Conservation (phyloP, 768 basidiomycete genomes). For the Agrocybe pediades region DNA sequence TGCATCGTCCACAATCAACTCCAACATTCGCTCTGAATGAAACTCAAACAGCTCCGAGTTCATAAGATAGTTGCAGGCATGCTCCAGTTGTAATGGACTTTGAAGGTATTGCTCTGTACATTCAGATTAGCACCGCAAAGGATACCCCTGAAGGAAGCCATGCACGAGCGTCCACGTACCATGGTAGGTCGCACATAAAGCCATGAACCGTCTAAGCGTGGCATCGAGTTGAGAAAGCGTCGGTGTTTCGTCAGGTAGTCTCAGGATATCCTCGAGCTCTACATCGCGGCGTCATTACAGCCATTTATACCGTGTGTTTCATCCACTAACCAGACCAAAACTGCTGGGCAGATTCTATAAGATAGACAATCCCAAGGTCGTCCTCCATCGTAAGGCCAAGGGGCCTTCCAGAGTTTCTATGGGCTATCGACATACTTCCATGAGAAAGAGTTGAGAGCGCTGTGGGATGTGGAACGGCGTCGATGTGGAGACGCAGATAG, state of each 20-base stretch:
- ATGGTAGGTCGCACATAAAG: conserved; percentile 84
- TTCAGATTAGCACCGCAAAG: conserved; percentile 11
- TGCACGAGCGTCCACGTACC: conserved; percentile 50
- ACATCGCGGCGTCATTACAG: conserved; percentile 6
- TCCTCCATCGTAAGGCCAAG: conserved; percentile 54
- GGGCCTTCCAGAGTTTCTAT: conserved; percentile 23
- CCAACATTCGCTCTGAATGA: conserved; percentile 91
- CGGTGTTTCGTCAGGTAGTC: conserved; percentile 59
- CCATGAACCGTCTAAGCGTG: conserved; percentile 73
- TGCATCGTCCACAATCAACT: conserved; percentile 71
- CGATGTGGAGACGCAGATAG: conserved; percentile 14
- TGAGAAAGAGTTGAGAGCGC: conserved; percentile 14
- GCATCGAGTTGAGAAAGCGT: conserved; percentile 80
- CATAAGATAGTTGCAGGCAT: conserved; percentile 76
- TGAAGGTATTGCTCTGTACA: conserved; percentile 78
- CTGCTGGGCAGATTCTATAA: conserved; percentile 81
- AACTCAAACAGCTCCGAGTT: conserved; percentile 87
- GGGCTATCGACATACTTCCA: conserved; percentile 29
- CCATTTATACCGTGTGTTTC: neutral
- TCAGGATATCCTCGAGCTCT: conserved; percentile 89
- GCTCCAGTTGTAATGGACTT: conserved; percentile 79
- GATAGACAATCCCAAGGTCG: conserved; percentile 78
- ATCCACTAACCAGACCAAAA: conserved; percentile 81
- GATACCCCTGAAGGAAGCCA: conserved; percentile 4
- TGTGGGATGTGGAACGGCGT: conserved; percentile 13